Conservation (phyloP, 2,329 filamentous ascomycete species). For the Polychaeton citri region DNA sequence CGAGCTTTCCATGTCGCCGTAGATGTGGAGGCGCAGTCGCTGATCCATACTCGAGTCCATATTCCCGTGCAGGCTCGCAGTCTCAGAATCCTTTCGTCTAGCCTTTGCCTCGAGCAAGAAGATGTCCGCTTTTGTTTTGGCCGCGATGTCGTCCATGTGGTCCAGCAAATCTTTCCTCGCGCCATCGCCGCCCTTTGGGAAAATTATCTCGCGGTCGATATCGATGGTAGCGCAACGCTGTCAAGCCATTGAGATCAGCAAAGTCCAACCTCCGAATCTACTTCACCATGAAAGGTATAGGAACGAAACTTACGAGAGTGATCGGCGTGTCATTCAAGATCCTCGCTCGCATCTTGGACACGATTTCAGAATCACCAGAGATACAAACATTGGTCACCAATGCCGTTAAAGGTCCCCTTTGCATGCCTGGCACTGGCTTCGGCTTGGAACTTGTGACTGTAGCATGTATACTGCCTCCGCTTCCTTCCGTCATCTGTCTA, state of each 20-base stretch:
- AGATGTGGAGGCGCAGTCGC: conserved; percentile 84
- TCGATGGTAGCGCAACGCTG: conserved; percentile 90
- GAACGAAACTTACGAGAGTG: conserved; percentile 57
- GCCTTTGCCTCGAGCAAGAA: conserved; percentile 81
- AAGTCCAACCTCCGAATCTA: neutral
- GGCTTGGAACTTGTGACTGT: conserved; percentile 72
- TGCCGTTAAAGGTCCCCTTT: conserved; percentile 35
- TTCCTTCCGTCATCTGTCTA: conserved; percentile 60
- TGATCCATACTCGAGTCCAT: conserved; percentile 76
- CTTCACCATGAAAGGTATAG: neutral
- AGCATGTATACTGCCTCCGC: conserved; percentile 57
- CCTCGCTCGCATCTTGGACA: conserved; percentile 78
- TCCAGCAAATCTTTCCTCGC: conserved; percentile 58
- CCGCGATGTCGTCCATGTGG: conserved; percentile 75
- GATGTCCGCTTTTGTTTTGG: conserved; percentile 87
- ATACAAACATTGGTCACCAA: conserved; percentile 74
- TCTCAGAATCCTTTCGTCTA: conserved; percentile 56
- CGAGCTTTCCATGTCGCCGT: conserved; percentile 85
- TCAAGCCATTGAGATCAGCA: conserved; percentile 15
- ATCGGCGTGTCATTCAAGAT: conserved; percentile 88
- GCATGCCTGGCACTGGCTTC: conserved; percentile 42
- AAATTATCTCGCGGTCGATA: conserved; percentile 81
- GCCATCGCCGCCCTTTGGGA: conserved; percentile 47
- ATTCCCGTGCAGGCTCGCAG: conserved; percentile 61
- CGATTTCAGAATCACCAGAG: conserved; percentile 73